phyloP scores from a whole-genome alignment of 306 rosid genomes.

The Abrus precatorius region DNA sequence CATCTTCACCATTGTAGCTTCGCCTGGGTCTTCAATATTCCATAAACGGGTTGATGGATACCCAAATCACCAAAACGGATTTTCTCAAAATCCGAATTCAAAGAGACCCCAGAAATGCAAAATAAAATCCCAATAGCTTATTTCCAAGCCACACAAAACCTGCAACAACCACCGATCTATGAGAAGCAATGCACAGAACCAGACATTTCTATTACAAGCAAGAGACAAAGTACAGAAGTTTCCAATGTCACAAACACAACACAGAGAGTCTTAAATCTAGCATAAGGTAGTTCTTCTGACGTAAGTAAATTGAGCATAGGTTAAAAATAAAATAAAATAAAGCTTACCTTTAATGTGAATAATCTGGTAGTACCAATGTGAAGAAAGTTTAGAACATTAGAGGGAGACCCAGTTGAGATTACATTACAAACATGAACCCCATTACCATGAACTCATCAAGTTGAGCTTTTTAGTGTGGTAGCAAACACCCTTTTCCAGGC shows the following conservation, averaged over 20 bases:
- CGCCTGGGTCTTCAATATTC: conserved; percentile 33
- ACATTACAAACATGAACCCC: conserved; percentile 12
- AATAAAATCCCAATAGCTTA: conserved; percentile 37
- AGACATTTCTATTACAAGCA: conserved; percentile 39
- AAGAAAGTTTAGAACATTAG: conserved; percentile 13
- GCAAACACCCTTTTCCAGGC: conserved; percentile 51
- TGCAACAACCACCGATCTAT: conserved; percentile 50
- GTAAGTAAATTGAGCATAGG: conserved; percentile 19
- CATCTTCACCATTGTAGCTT: conserved; percentile 57
- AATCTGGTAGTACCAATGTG: not conserved
- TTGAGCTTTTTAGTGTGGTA: conserved; percentile 45
- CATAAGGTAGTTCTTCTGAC: not conserved
- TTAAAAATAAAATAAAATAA: not conserved
- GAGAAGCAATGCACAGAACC: conserved; percentile 45
- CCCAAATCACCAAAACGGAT: conserved; percentile 34
- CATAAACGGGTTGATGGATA: conserved; percentile 29
- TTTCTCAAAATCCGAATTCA: conserved; percentile 39
- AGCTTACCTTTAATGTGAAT: conserved; percentile 42
- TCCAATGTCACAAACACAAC: conserved; percentile 45
- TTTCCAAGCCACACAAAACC: conserved; percentile 29
- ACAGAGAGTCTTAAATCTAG: conserved; percentile 6
- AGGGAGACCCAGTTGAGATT: conserved; percentile 29
- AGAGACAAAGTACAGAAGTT: conserved; percentile 22
- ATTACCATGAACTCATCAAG: conserved; percentile 32
- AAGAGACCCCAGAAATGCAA: conserved; percentile 33